These are phyloP conservation scores for Inonotus hispidus DNA, from an alignment of 1,284 basidiomycete species.

Conservation along the genomic window DNA sequence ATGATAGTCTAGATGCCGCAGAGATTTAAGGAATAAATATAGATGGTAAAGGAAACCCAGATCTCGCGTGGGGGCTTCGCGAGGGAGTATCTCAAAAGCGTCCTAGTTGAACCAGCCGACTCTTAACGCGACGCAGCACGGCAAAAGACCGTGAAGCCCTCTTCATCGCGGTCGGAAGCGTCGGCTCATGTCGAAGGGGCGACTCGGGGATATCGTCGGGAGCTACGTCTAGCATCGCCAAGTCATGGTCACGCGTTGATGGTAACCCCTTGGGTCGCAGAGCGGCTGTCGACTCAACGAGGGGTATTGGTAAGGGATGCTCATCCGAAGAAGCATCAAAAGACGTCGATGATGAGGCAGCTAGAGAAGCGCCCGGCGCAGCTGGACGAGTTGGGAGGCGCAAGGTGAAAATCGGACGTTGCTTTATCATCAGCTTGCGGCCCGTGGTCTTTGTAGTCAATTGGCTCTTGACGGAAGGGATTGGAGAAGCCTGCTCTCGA, in stretches of 20 bases:
- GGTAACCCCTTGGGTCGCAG: slow-evolving; percentile 7
- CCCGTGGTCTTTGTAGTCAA: not conserved
- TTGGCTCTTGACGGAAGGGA: not conserved
- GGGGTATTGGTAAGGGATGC: not conserved
- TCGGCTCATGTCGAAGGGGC: not conserved
- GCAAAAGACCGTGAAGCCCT: not conserved
- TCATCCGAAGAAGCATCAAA: not conserved
- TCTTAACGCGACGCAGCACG: slow-evolving; percentile 10
- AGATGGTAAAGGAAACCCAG: not conserved
- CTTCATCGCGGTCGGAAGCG: not conserved
- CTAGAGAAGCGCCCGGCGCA: slow-evolving; percentile 5
- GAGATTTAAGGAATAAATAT: slow-evolving; percentile 5
- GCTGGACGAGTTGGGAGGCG: slow-evolving; percentile 10
- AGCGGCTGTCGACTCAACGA: not conserved
- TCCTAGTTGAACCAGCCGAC: slow-evolving; percentile 5
- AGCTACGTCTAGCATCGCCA: slow-evolving; percentile 10
- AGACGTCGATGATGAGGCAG: slow-evolving; percentile 13
- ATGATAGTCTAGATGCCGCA: not conserved
- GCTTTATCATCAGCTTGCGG: not conserved
- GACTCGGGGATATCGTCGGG: slow-evolving; percentile 16
- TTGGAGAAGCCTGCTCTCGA: slow-evolving; percentile 7
- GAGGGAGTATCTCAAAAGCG: slow-evolving; percentile 7
- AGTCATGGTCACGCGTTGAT: slow-evolving; percentile 14
- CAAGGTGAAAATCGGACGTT: slow-evolving; percentile 14
- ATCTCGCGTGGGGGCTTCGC: not conserved